Percentiles rank a stretch among this genome's conserved stretches.
Evolutionary conservation across 345 rosid genomes (phyloP).

Genomic region (Streptanthus diversifolius): DNA sequence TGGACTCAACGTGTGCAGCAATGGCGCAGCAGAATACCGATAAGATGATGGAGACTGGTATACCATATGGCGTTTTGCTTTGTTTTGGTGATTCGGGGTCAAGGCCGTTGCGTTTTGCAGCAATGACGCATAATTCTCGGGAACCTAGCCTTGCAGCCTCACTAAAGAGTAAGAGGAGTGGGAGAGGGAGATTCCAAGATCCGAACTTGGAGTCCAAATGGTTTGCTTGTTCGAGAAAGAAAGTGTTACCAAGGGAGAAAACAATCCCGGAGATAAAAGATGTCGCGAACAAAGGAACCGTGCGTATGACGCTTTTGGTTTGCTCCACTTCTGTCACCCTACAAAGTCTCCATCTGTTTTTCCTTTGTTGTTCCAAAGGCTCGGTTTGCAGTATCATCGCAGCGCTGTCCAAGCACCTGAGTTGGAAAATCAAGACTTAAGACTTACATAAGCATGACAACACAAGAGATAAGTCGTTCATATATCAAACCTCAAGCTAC

Average conservation of each 20-base stretch:
- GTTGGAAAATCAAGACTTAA: not conserved
- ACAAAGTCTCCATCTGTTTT: conserved; percentile 45
- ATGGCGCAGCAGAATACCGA: conserved; percentile 32
- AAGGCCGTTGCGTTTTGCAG: conserved; percentile 14
- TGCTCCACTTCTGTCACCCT: conserved; percentile 42
- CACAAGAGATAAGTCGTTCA: not conserved
- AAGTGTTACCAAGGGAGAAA: conserved; percentile 37
- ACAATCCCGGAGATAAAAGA: conserved; percentile 38
- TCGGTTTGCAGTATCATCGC: conserved; percentile 32
- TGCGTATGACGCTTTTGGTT: conserved; percentile 29
- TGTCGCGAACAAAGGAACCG: conserved; percentile 32
- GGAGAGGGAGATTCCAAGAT: conserved; percentile 30
- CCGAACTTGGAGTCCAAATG: conserved; percentile 34
- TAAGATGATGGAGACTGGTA: conserved; percentile 39
- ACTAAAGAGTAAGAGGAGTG: conserved; percentile 33
- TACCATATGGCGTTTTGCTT: conserved; percentile 31
- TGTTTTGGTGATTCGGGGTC: not conserved
- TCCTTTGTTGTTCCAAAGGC: conserved; percentile 28
- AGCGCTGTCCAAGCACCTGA: conserved; percentile 41
- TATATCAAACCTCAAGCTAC: conserved; percentile 24
- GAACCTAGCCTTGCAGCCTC: conserved; percentile 34
- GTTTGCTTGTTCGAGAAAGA: conserved; percentile 42
- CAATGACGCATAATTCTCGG: conserved; percentile 26
- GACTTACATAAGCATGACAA: not conserved
- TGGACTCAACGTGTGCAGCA: conserved; percentile 39